Base-by-base conservation (phyloP, 2,329 filamentous ascomycete genomes). In the Colletotrichum neosansevieriae region DNA sequence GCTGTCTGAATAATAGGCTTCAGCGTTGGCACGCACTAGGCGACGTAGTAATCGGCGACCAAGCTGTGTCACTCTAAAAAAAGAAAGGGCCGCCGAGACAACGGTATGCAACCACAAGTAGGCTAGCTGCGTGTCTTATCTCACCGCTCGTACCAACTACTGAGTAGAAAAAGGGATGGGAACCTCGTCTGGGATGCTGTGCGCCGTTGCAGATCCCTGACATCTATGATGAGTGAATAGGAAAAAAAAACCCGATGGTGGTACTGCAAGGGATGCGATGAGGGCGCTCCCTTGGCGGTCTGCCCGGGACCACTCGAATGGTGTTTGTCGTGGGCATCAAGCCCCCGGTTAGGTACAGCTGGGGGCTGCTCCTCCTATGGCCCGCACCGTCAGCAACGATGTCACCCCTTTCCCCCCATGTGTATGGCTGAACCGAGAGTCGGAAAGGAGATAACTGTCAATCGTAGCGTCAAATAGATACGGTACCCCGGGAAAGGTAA, bases 41-140 rank as follows among this genome's bases (percentile, higher is more conserved):
- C 21, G 49, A 40, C 29, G 32, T 21, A 12, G 53, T 67, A 64
- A 42, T 64, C 65, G 65, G 60, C 65, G 65, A 67, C 59, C 60
- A 58, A 45, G 15, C 29, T 53, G 45, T 58, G 19, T 51, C 19
- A 54, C 36, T n/a, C n/a, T 5, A 38, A 29, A 17, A 1, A 34
- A 21, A 29, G 13, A 32, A 6, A 36, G 45, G 44, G 32, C 21
- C 24, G 40, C 63, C 57, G 50, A 45, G 42, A 45, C 19, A 61
- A 38, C 36, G 36, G 12, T 38, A 9, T 38, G 36, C 13, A 15
- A 15, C 10, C 9, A 53, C 49, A 53, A 29, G 34, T 36, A 36
- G 34, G 49, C 15, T 53, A 53, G 60, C 36, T 49, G 56, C 34
- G 24, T 58, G 24, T 44, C 54, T 47, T 32, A 36, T 44, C 40